A percentile compares a stretch with the other conserved stretches of the same genome.
phyloP scores from a whole-genome alignment of 2,329 filamentous ascomycete genomes.

The Dothiorella sarmentorum region DNA sequence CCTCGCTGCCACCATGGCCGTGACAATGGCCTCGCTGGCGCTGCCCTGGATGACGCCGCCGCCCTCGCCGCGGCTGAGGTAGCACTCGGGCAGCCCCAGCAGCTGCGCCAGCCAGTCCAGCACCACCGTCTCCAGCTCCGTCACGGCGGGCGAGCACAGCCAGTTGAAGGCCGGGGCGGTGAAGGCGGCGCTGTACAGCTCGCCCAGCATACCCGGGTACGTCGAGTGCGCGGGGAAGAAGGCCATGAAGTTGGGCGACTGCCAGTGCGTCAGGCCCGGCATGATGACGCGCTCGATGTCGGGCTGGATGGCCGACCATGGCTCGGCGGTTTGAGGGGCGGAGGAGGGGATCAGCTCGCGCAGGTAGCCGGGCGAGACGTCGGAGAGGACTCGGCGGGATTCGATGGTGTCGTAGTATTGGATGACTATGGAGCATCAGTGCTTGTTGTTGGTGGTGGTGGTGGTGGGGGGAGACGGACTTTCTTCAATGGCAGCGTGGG shows the following conservation, averaged over 20 bases:
- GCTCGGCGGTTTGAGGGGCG: conserved; percentile 64
- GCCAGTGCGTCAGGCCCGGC: conserved; percentile 92
- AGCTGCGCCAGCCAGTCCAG: conserved; percentile 86
- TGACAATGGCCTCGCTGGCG: conserved; percentile 82
- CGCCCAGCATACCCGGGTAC: conserved; percentile 82
- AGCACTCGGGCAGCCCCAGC: conserved; percentile 69
- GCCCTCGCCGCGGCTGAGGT: conserved; percentile 68
- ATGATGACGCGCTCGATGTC: conserved; percentile 86
- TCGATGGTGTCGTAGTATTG: conserved; percentile 76
- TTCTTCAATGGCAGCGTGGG: conserved; percentile 75
- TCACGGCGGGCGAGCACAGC: conserved; percentile 89
- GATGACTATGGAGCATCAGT: conserved; percentile 69
- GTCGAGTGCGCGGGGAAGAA: conserved; percentile 84
- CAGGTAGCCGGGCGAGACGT: conserved; percentile 81
- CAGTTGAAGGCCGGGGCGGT: conserved; percentile 94
- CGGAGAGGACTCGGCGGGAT: conserved; percentile 68
- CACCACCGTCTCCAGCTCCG: conserved; percentile 88
- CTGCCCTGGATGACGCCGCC: conserved; percentile 94
- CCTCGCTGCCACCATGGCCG: conserved; percentile 80
- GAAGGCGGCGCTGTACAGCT: conserved; percentile 87
- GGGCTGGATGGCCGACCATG: conserved; percentile 74
- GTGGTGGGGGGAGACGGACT: conserved; percentile 50
- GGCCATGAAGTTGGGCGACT: conserved; percentile 91
- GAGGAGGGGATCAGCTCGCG: conserved; percentile 68
- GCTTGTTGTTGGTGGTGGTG: too few species aligned